These are phyloP conservation scores for Neurospora sp. DNA, from an alignment of 495 filamentous ascomycete genomes.

Conservation along the genomic window DNA sequence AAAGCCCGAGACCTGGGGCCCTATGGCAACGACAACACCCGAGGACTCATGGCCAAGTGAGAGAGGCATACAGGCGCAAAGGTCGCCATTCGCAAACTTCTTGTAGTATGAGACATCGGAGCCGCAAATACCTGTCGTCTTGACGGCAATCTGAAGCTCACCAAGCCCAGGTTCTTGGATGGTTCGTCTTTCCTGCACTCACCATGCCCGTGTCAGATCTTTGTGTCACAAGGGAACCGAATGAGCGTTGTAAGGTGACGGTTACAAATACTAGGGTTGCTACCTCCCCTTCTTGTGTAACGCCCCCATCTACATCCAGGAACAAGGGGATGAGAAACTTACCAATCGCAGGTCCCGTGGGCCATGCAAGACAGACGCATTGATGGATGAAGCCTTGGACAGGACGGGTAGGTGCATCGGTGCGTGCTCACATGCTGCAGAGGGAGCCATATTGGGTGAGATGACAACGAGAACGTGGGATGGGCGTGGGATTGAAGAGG, in stretches of 20 bases:
- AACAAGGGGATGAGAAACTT: slow-evolving; percentile 12
- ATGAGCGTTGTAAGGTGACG: not conserved
- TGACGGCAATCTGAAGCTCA: slow-evolving; percentile 65
- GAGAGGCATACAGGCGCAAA: slow-evolving; percentile 61
- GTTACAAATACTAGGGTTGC: not conserved
- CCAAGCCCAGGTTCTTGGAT: slow-evolving; percentile 36
- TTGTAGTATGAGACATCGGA: slow-evolving; percentile 81
- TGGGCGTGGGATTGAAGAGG: slow-evolving; percentile 23
- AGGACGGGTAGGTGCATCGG: slow-evolving; percentile 35
- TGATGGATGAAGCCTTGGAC: slow-evolving; percentile 33
- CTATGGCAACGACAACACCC: slow-evolving; percentile 56
- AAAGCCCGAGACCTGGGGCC: slow-evolving; percentile 43
- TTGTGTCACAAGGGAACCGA: not conserved
- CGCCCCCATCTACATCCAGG: slow-evolving; percentile 8
- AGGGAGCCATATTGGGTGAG: slow-evolving; percentile 35
- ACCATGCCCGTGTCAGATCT: slow-evolving; percentile 5
- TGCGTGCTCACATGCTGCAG: slow-evolving; percentile 29
- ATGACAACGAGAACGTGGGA: slow-evolving; percentile 19
- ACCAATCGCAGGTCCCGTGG: slow-evolving; percentile 42
- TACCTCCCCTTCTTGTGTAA: slow-evolving; percentile 16
- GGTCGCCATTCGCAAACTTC: slow-evolving; percentile 75
- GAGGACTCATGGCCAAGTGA: slow-evolving; percentile 74
- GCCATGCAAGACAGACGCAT: slow-evolving; percentile 42
- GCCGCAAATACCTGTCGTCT: slow-evolving; percentile 71
- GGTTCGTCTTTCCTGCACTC: slow-evolving; percentile 32